phyloP scores from a whole-genome alignment of 2,329 filamentous ascomycete genomes.

The Fusarium pseudoanthophilum region DNA sequence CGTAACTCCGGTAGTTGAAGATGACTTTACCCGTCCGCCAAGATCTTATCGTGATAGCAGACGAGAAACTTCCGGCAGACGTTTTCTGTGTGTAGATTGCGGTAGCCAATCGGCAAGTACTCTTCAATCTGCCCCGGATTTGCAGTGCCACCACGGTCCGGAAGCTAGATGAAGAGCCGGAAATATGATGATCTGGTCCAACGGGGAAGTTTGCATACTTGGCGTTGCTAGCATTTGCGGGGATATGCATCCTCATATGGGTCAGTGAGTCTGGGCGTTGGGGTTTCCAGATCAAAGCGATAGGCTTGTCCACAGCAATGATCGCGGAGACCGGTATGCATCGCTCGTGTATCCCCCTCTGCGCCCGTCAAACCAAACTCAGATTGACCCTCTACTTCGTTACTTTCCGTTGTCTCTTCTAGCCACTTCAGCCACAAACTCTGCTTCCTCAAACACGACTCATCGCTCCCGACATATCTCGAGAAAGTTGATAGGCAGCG shows the following conservation, averaged over 20 bases:
- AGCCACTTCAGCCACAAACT: neutral
- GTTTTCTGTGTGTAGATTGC: neutral
- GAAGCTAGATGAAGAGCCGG: neutral
- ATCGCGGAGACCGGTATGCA: too few species aligned
- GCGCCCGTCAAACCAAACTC: too few species aligned
- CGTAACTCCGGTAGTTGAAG: too few species aligned
- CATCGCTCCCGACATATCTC: neutral
- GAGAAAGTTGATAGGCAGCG: neutral
- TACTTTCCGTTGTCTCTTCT: neutral
- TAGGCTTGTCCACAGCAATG: too few species aligned
- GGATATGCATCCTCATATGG: neutral
- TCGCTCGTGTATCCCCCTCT: neutral
- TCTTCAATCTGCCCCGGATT: neutral
- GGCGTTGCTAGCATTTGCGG: neutral
- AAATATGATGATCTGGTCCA: neutral
- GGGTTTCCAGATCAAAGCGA: neutral
- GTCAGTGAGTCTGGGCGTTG: neutral
- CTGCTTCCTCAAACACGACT: rapidly evolving
- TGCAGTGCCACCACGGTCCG: neutral
- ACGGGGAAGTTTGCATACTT: neutral
- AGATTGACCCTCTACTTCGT: neutral
- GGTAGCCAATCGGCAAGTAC: neutral
- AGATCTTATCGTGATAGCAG: too few species aligned
- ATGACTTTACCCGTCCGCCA: neutral
- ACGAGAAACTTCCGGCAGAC: neutral